Base-by-base conservation (phyloP, 2,329 filamentous ascomycete genomes). In the Aspergillus persii region DNA sequence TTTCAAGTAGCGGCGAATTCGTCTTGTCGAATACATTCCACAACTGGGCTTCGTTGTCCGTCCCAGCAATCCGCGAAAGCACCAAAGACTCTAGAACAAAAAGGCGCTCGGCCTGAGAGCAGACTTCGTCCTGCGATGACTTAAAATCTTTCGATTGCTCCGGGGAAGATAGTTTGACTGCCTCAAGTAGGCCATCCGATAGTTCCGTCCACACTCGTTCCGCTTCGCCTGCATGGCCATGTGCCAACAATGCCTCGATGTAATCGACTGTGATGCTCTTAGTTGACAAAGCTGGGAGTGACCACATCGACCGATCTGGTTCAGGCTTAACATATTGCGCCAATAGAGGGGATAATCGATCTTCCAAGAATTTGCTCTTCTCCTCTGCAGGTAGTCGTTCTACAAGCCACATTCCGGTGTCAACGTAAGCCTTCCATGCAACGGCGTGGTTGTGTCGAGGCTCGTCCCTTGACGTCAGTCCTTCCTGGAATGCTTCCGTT, bases 101-200 rank as follows among this genome's bases (percentile, higher is more conserved):
- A 77, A 91, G 91, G 0, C 90, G 86, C 50, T 81, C 79, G 0
- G 88, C 87, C 66, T 89, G 84, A 6, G 86, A 81, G 8, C 85
- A 84, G 29, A 96, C 81, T 46, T 80, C 79, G 53, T 85, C 82
- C 71, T 96, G 92, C 0, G 91, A 96, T 47, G 82, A 81, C 29
- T 84, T 82, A 65, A 90, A 90, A 18, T 92, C 89, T 62, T 89
- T 89, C 0, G 92, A 92, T 57, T 94, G 87, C 69, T 94, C 92
- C 0, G 93, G 92, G 4, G 91, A 82, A 0, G 92, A 96, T 5
- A 85, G 84, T 56, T 87, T 87, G 58, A 96, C 86, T 41, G 84
- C 82, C 33, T 86, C 80, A 29, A 88, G 79, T n/a, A 96, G 76
- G 0, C 81, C 73, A 1, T 84, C 77, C 0, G 85, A 84, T n/a